phyloP scores from a whole-genome alignment of 805 yeast species.

The Yamadazyma ubonensis region DNA sequence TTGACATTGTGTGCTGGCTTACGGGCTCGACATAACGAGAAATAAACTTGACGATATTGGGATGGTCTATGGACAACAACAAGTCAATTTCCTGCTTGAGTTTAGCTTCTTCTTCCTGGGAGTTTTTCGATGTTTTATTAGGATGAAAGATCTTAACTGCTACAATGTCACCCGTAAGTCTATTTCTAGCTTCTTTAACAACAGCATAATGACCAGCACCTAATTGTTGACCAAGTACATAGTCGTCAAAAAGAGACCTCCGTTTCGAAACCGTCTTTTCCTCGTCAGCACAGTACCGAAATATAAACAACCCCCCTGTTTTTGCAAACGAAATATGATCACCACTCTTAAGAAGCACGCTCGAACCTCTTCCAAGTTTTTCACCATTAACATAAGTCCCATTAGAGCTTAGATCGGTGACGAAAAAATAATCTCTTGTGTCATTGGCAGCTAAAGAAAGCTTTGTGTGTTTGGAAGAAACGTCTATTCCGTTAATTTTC shows the following conservation, averaged over 20 bases:
- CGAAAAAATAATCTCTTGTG: constrained; percentile 38
- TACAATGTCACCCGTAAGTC: constrained; percentile 56
- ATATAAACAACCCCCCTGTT: constrained; percentile 48
- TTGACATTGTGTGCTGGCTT: constrained; percentile 49
- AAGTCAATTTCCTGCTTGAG: constrained; percentile 69
- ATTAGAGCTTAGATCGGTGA: constrained; percentile 60
- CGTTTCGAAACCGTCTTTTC: constrained; percentile 18
- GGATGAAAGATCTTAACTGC: constrained; percentile 78
- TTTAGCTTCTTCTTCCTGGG: constrained; percentile 35
- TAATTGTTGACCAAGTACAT: constrained; percentile 54
- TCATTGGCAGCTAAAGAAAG: constrained; percentile 39
- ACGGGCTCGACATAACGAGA: constrained; percentile 56
- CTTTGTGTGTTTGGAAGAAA: constrained; percentile 65
- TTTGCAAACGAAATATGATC: constrained; percentile 60
- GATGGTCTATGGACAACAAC: constrained; percentile 62
- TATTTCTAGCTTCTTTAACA: constrained; percentile 67
- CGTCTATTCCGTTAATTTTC: constrained; percentile 52
- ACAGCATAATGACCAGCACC: constrained; percentile 82
- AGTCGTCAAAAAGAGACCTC: constrained; percentile 56
- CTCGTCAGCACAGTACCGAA: constrained; percentile 41
- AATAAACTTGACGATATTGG: constrained; percentile 65
- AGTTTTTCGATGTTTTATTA: constrained; percentile 26
- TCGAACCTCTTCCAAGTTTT: constrained; percentile 48
- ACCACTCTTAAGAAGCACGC: constrained; percentile 56
- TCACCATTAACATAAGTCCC: constrained; percentile 68